A percentile compares a stretch with the other conserved stretches of the same genome.
These are phyloP conservation scores for Balakata baccata DNA, from an alignment of 345 rosid genomes.

Conservation along the genomic window DNA sequence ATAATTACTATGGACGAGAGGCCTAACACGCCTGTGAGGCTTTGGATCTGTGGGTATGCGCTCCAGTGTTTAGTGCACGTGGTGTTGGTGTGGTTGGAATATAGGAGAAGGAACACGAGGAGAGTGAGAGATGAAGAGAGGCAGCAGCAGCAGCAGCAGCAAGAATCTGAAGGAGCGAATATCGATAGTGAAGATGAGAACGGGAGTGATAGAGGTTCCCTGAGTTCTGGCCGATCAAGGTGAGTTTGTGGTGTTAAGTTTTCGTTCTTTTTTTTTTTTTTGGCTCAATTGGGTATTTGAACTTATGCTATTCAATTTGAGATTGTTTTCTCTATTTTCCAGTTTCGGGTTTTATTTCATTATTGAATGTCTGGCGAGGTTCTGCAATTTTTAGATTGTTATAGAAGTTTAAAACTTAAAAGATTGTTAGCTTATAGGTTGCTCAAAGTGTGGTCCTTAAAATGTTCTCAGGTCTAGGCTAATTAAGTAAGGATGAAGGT, in stretches of 20 bases:
- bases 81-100: constrained; percentile 88
- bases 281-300: too few species aligned
- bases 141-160: constrained; percentile 14
- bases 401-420: neutral
- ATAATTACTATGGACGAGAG: constrained; percentile 51
- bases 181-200: constrained; percentile 34
- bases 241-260: constrained; percentile 16
- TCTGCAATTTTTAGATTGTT: neutral
- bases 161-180: constrained; percentile 17
- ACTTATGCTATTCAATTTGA: constrained; percentile 9
- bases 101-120: constrained; percentile 55
- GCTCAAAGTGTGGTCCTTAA: neutral
- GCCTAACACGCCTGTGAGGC: constrained; percentile 65
- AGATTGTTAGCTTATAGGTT: neutral
- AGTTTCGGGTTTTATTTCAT: neutral
- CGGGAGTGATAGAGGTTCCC: constrained; percentile 29
- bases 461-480: neutral
- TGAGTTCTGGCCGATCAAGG: constrained; percentile 51
- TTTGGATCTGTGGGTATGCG: constrained; percentile 93
- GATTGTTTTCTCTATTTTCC: neutral
- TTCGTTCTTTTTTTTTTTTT: neutral
- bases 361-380: neutral
- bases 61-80: constrained; percentile 85
- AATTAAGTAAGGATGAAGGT: neutral
- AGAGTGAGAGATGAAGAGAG: constrained; percentile 51